Percentiles rank a stretch among this genome's conserved stretches.
These are phyloP conservation scores for Leucogyrophana mollusca DNA, from an alignment of 768 basidiomycete genomes.

Conservation along the genomic window DNA sequence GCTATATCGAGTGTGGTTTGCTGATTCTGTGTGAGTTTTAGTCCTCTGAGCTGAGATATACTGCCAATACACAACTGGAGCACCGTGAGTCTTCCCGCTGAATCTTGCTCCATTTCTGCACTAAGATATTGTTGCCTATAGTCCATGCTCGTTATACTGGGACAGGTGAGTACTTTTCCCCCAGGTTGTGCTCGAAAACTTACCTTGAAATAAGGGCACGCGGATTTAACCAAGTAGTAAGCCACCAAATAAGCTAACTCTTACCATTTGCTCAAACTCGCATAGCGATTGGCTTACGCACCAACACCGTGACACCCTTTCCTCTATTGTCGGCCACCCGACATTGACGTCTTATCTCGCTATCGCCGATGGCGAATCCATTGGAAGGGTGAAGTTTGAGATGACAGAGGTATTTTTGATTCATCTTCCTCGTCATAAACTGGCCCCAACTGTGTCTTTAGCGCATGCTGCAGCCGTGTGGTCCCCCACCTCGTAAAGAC, in stretches of 20 bases:
- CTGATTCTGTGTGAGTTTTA: conserved; percentile 26
- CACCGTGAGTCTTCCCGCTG: too few species aligned
- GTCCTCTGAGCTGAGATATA: conserved; percentile 93
- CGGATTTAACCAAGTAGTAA: conserved; percentile 94
- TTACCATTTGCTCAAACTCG: conserved; percentile 7
- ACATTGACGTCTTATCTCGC: conserved; percentile 83
- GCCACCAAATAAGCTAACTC: conserved; percentile 26
- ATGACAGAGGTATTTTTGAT: conserved; percentile 77
- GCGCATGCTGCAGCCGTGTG: conserved; percentile 95
- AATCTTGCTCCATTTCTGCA: conserved; percentile 14
- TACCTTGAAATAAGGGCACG: conserved; percentile 65
- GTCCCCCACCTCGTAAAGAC: conserved; percentile 87
- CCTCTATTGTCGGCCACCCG: conserved; percentile 91
- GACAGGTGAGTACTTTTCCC: conserved; percentile 60
- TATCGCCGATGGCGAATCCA: conserved; percentile 92
- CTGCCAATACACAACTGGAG: conserved; percentile 93
- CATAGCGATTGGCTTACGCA: conserved; percentile 95
- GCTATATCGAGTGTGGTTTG: too few species aligned
- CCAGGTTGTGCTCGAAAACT: conserved; percentile 1
- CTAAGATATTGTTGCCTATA: conserved; percentile 28
- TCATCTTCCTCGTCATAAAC: background rate
- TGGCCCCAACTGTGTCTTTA: conserved; percentile 34
- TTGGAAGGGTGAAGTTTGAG: conserved; percentile 87
- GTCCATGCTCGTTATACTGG: conserved; percentile 97
- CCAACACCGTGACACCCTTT: conserved; percentile 93